These are phyloP conservation scores for Hanseniaspora lindneri DNA, from an alignment of 805 yeast species.

Conservation along the genomic window DNA sequence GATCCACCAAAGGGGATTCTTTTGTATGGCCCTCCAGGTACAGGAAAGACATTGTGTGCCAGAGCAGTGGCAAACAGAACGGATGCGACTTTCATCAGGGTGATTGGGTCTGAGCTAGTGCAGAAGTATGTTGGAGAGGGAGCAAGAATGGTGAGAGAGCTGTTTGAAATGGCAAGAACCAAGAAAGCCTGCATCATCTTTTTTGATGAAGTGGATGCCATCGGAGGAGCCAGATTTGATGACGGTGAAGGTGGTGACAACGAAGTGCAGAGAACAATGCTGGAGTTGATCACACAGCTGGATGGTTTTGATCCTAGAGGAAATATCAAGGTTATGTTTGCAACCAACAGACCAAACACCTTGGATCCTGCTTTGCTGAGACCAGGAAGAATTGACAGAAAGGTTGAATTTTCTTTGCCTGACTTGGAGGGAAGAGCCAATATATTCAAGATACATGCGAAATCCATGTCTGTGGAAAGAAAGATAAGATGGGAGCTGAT, in stretches of 20 bases:
- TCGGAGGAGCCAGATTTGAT: constrained; percentile 99
- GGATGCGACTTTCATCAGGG: constrained; percentile 96
- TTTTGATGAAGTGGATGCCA: constrained; percentile 97
- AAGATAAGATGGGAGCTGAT: constrained; percentile 97
- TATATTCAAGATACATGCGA: constrained; percentile 91
- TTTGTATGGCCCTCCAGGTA: constrained; percentile 96
- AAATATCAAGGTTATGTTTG: constrained; percentile 97
- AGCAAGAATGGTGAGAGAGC: constrained; percentile 97
- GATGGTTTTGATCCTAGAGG: constrained; percentile 99
- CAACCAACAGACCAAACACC: constrained; percentile 96
- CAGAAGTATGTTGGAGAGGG: constrained; percentile 99
- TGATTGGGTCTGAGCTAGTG: constrained; percentile 94
- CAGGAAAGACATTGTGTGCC: constrained; percentile 96
- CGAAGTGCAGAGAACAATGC: constrained; percentile 98
- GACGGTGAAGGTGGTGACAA: constrained; percentile 99
- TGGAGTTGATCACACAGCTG: constrained; percentile 91
- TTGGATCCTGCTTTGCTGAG: constrained; percentile 94
- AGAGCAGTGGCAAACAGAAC: constrained; percentile 99
- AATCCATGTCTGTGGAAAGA: constrained; percentile 94
- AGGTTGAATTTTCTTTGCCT: constrained; percentile 92
- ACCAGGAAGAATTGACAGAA: constrained; percentile 98
- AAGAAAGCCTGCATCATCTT: constrained; percentile 96
- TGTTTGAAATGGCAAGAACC: constrained; percentile 97
- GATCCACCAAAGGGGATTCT: constrained; percentile 98
- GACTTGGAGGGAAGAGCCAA: constrained; percentile 97